Evolutionary conservation across 1,139 yeast genomes (phyloP).

Genomic region (Suhomyces yuchorum): DNA sequence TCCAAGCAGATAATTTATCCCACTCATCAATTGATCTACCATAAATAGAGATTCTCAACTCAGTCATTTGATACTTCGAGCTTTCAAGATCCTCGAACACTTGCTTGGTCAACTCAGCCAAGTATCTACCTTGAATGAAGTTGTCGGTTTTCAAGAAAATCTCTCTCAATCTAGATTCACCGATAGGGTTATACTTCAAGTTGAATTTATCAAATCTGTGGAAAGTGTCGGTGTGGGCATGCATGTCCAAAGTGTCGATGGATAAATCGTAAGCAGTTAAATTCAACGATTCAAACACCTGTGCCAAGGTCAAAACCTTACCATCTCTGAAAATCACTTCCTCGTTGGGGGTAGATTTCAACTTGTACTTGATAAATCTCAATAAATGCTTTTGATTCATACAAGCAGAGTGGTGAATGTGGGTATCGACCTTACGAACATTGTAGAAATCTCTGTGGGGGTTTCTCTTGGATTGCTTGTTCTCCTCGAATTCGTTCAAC

Average conservation of each 20-base stretch:
- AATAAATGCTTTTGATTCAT: slow-evolving; percentile 97
- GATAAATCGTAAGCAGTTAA: slow-evolving; percentile 92
- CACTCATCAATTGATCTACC: slow-evolving; percentile 91
- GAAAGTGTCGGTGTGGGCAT: slow-evolving; percentile 97
- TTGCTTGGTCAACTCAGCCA: slow-evolving; percentile 92
- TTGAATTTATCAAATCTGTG: slow-evolving; percentile 98
- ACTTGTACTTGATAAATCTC: slow-evolving; percentile 89
- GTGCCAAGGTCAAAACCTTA: slow-evolving; percentile 76
- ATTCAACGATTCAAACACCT: slow-evolving; percentile 88
- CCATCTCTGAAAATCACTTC: slow-evolving; percentile 94
- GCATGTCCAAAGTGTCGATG: slow-evolving; percentile 98
- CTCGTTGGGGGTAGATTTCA: slow-evolving; percentile 67
- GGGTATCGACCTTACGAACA: slow-evolving; percentile 97
- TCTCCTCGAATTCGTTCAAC: slow-evolving; percentile 90
- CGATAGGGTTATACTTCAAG: slow-evolving; percentile 95
- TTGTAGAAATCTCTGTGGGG: slow-evolving; percentile 98
- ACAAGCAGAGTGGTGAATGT: slow-evolving; percentile 98
- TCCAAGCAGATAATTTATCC: slow-evolving; percentile 96
- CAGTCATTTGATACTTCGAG: slow-evolving; percentile 96
- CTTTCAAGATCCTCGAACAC: slow-evolving; percentile 92
- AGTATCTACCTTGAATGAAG: slow-evolving; percentile 80
- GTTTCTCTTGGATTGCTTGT: slow-evolving; percentile 65
- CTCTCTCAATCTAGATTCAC: slow-evolving; percentile 94
- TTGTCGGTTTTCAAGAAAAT: slow-evolving; percentile 95
- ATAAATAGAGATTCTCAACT: slow-evolving; percentile 89